Conservation (phyloP, 2,329 filamentous ascomycete genomes). For the Simplicillium sp. region DNA sequence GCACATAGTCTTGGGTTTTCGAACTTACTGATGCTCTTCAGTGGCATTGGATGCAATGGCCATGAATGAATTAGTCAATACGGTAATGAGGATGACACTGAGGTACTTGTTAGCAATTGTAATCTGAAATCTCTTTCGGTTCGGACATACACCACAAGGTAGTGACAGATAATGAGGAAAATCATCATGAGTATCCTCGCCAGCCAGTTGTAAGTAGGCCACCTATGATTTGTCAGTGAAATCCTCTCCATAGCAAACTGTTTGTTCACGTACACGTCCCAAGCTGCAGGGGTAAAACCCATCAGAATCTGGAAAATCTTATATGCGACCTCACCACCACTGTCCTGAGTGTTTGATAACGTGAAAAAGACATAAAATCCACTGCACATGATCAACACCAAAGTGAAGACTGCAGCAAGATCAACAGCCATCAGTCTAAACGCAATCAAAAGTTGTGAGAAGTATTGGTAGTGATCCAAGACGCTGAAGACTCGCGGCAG, state of each 20-base stretch:
- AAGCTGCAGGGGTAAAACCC: conserved; percentile 92
- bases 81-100: conserved; percentile 82
- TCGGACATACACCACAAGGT: conserved; percentile 65
- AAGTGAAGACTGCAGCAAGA: conserved; percentile 70
- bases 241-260: background rate
- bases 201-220: conserved; percentile 65
- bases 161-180: conserved; percentile 92
- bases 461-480: conserved; percentile 91
- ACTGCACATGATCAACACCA: conserved; percentile 82
- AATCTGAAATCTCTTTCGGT: background rate
- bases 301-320: conserved; percentile 89
- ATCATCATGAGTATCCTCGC: conserved; percentile 68
- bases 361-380: conserved; percentile 96
- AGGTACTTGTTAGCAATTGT: background rate
- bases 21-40: conserved; percentile 66
- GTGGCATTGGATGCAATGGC: conserved; percentile 87
- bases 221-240: conserved; percentile 30
- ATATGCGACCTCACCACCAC: conserved; percentile 70
- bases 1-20: background rate
- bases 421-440: conserved; percentile 93
- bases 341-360: conserved; percentile 62
- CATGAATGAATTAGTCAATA: conserved; percentile 96
- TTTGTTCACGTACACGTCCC: conserved; percentile 59
- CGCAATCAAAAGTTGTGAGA: conserved; percentile 87
- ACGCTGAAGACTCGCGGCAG: conserved; percentile 88